Conservation (phyloP, 2,329 filamentous ascomycete species). For the Neoascochyta sp. region DNA sequence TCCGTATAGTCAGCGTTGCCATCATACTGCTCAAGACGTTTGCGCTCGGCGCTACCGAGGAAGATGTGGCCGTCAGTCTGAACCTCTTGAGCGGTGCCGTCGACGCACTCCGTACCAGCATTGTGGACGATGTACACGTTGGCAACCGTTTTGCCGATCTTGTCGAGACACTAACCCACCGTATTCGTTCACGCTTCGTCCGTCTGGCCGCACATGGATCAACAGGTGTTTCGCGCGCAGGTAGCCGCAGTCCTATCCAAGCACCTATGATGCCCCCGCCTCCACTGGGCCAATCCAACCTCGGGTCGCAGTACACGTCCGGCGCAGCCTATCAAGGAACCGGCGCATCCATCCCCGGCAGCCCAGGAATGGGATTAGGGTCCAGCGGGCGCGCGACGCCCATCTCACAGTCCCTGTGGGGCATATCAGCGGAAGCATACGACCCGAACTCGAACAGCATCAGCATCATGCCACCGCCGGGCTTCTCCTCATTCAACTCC, state of each 20-base stretch:
- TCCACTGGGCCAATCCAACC: slow-evolving; percentile 13
- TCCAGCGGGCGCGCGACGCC: slow-evolving; percentile 34
- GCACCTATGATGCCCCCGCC: slow-evolving; percentile 36
- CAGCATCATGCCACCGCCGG: slow-evolving; percentile 49
- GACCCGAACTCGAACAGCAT: slow-evolving; percentile 43
- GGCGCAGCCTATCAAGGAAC: slow-evolving; percentile 5
- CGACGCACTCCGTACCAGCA: slow-evolving; percentile 68
- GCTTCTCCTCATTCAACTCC: slow-evolving; percentile 13
- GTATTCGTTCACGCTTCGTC: slow-evolving; percentile 68
- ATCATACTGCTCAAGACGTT: slow-evolving; percentile 85
- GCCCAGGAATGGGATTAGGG: slow-evolving; percentile 24
- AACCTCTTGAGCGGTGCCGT: slow-evolving; percentile 72
- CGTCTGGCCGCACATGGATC: slow-evolving; percentile 52
- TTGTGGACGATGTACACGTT: slow-evolving; percentile 81
- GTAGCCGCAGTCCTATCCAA: slow-evolving; percentile 24
- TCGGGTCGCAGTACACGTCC: slow-evolving; percentile 13
- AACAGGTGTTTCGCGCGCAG: slow-evolving; percentile 38
- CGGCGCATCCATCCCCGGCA: slow-evolving; percentile 22
- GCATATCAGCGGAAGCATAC: slow-evolving; percentile 45
- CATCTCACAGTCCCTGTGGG: slow-evolving; percentile 38
- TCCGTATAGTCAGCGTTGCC: slow-evolving; percentile 78
- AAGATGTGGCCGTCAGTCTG: slow-evolving; percentile 72
- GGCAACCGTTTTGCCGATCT: slow-evolving; percentile 81
- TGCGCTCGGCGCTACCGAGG: slow-evolving; percentile 72
- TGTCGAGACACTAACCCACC: slow-evolving; percentile 71